A percentile compares a stretch with the other conserved stretches of the same genome.
Evolutionary conservation across 805 yeast species (phyloP).

Genomic region (Candida gorgasii): DNA sequence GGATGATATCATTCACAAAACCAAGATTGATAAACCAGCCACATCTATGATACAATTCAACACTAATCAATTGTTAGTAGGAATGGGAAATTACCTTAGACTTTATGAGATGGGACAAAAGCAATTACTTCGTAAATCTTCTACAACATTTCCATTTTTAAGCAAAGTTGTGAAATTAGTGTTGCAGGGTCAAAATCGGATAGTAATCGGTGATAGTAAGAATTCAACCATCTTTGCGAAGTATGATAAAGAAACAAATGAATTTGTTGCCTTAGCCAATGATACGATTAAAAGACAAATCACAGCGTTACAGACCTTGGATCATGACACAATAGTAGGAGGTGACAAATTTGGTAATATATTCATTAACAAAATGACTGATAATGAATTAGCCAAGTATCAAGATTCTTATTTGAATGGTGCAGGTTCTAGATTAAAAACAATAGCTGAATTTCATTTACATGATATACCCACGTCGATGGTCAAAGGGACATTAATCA

Average conservation of each 20-base stretch:
- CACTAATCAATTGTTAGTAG: constrained; percentile 58
- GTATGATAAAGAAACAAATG: constrained; percentile 48
- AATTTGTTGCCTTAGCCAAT: constrained; percentile 64
- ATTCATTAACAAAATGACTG: constrained; percentile 64
- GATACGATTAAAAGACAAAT: constrained; percentile 70
- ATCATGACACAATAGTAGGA: constrained; percentile 72
- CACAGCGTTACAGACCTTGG: constrained; percentile 61
- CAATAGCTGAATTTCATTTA: constrained; percentile 57
- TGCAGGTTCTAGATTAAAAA: constrained; percentile 51
- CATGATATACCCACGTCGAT: constrained; percentile 74
- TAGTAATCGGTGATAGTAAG: constrained; percentile 71
- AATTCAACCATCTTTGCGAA: constrained; percentile 61
- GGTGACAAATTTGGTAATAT: constrained; percentile 90
- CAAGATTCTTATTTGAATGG: constrained; percentile 47
- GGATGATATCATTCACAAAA: constrained; percentile 55
- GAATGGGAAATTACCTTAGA: constrained; percentile 52
- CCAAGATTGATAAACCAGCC: constrained; percentile 51
- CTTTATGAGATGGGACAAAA: constrained; percentile 75
- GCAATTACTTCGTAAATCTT: constrained; percentile 71
- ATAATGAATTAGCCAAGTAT: constrained; percentile 43
- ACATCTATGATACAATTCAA: constrained; percentile 52
- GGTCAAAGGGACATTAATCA: constrained; percentile 50
- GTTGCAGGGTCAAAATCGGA: constrained; percentile 52
- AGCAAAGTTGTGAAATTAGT: constrained; percentile 53
- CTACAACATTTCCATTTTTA: constrained; percentile 43